Evolutionary conservation across 2,329 filamentous ascomycete genomes (phyloP), one percentile per base, ranked within the genome.

Genomic region (Epichloe amarillans): DNA sequence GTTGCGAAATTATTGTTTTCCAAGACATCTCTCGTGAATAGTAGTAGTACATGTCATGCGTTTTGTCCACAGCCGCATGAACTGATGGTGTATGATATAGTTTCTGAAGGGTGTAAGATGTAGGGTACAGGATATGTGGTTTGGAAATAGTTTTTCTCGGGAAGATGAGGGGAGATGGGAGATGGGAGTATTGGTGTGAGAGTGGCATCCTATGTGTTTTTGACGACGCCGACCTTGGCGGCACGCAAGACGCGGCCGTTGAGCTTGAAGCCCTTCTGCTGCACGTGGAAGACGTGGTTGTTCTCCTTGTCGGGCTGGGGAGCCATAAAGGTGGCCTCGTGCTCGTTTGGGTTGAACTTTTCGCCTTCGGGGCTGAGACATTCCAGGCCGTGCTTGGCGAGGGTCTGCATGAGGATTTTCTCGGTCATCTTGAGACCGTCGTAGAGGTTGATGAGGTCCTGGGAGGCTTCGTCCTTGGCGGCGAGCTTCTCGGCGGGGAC

Each of bases 361-460:
- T 93, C 84, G 60, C 82, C 78, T 57, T 80, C 72, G 17, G 93
- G 91, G 65, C 90, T 82, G 66, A 95, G 88, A 59, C 90, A 78
- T 75, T 95, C 87, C 55, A 98, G 75, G 51, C 93, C 93, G 69
- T 98, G 93, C 76, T 94, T 96, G 73, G 87, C 83, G 57, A 98
- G 76, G 17, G 91, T 95, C 64, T 76, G 76, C 74, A 96, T 83
- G 62, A 98, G 75, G 62, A 96, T 89, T 53, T 69, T 75, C 72
- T 97, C 88, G 33, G 91, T 97, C 91, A 98, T 95, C 72, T 88
- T 88, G 63, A 98, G 76, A 51, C 93, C 93, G 56, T 89, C 84
- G 68, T 95, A 83, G 55, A 98, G 79, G 61, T 83, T 86, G 54
- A 77, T 71, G 37, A 97, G 76, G 58, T 96, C 89, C 65, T 86